Base-by-base conservation (phyloP, 495 filamentous ascomycete genomes). In the Amphirosellinia nigrospora region DNA sequence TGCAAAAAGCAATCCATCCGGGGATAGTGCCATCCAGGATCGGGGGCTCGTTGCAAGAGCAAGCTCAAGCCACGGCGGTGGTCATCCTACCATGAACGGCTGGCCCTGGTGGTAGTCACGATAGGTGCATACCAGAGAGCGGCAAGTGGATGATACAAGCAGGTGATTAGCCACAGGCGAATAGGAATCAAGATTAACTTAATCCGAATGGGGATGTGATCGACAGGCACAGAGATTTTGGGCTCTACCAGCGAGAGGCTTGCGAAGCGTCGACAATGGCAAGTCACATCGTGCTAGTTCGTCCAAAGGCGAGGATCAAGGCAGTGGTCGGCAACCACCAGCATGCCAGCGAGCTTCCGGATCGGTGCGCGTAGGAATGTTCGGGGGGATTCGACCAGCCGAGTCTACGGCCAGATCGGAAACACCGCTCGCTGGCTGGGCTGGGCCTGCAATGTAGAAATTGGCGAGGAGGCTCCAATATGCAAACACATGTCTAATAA, bases 61-160 rank as follows among this genome's bases (percentile, higher is more conserved):
- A 16, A 36, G 66, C 56, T 39, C 32, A n/a, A 41, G 2, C 41
- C 66, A 34, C 41, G 39, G 32, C 11, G 66, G 23, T 68, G 55
- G 43, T 52, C 43, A 62, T 62, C 56, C 66, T 69, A 43, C 66
- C 39, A n/a, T 26, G 41, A 36, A 38, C 19, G 55, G 41, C 41
- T 10, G 55, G 50, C 34, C 41, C 15, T n/a, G 41, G 55, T 60
- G 43, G 43, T 5, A 60, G 53, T 68, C 38, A 66, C 36, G 64
- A 58, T 66, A 58, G 46, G 36, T 56, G 50, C 50, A 66, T 43
- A 23, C 32, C 41, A 43, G 63, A 41, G 63, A 13, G 28, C 64
- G 64, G 64, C 64, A 56, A 43, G 48, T 66, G 64, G 64, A 66
- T 66, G 64, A 66, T 55, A 66, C 36, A 34, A 58, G 64, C 64